Evolutionary conservation across 306 rosid species (phyloP), one percentile per base, ranked within the genome.

Genomic region (Malus orientalis): DNA sequence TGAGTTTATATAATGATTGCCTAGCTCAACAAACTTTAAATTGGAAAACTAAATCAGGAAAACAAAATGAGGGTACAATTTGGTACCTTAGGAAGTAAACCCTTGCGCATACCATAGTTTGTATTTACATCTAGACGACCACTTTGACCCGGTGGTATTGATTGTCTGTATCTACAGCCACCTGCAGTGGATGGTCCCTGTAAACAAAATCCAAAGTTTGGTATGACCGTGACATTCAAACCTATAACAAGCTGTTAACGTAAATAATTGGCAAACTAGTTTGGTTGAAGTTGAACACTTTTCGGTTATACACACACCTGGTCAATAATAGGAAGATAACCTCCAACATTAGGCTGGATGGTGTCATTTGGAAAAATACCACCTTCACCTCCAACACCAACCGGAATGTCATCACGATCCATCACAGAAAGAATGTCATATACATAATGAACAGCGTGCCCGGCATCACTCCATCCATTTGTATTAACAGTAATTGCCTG

Each of bases 331-430:
- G 97, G 92, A 69, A 87, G 89, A 76, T 86, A 92, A 11, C 97
- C 97, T 67, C 97, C 93, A 65, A 92, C 90, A 69, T 88, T 59
- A 23, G 90, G 84, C 12, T 69, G 86, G 23, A 89, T 78, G 69
- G 88, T 82, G 60, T 85, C 87, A 70, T 89, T 49, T 3, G 67
- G 76, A 30, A 58, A 68, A 69, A 90, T 88, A 60, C 87, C 93
- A 64, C 96, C 96, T 29, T 90, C 96, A 11, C 93, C 93, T 69
- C 93, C 96, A 51, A 90, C 82, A 65, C 91, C 93, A 67, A 85
- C 91, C 22, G 86, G 77, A 59, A 88, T 67, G 70, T 88, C 91
- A 72, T 90, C 91, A 16, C 91, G 74, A 4, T 76, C 88, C 96
- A 90, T 90, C 87, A 86, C 78, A 72, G 51, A 86, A 72, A 90